Evolutionary conservation across 805 yeast species (phyloP).

Genomic region (Lipomyces lipofer): DNA sequence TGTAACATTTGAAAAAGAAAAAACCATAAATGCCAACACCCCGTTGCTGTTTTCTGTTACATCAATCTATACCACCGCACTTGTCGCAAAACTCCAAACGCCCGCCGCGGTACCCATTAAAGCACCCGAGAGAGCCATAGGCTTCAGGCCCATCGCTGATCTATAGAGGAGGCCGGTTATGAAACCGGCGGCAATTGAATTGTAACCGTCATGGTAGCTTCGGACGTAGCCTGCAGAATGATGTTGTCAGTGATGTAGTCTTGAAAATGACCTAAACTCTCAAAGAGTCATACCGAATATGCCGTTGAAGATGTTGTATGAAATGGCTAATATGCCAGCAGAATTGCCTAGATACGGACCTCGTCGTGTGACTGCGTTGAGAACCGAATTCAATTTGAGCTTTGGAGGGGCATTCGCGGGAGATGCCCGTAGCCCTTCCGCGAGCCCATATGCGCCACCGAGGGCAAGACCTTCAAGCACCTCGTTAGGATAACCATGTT

Average conservation of each 20-base stretch:
- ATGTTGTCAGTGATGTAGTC: no score
- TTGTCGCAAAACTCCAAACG: slow-evolving; percentile 19
- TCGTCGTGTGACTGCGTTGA: slow-evolving; percentile 89
- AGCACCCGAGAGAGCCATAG: slow-evolving; percentile 83
- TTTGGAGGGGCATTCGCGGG: slow-evolving; percentile 76
- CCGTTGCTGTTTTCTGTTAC: neutral
- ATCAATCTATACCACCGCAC: no score
- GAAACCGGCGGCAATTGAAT: slow-evolving; percentile 87
- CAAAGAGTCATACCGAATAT: slow-evolving; percentile 35
- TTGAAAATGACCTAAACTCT: no score
- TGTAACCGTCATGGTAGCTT: slow-evolving; percentile 84
- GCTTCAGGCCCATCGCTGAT: slow-evolving; percentile 79
- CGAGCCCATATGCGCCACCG: slow-evolving; percentile 88
- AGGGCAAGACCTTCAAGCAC: slow-evolving; percentile 61
- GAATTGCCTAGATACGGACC: slow-evolving; percentile 96
- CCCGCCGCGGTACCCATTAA: slow-evolving; percentile 31
- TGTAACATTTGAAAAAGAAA: neutral
- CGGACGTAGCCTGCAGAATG: slow-evolving; percentile 75
- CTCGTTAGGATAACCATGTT: neutral
- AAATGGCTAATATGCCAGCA: slow-evolving; percentile 89
- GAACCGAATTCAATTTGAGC: slow-evolving; percentile 81
- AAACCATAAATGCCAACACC: slow-evolving; percentile 2
- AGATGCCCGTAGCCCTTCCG: slow-evolving; percentile 78
- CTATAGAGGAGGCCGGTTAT: slow-evolving; percentile 89
- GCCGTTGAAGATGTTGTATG: slow-evolving; percentile 83